These are phyloP conservation scores for Cornus controversa DNA, from an alignment of 148 eudicot species.

Conservation along the genomic window DNA sequence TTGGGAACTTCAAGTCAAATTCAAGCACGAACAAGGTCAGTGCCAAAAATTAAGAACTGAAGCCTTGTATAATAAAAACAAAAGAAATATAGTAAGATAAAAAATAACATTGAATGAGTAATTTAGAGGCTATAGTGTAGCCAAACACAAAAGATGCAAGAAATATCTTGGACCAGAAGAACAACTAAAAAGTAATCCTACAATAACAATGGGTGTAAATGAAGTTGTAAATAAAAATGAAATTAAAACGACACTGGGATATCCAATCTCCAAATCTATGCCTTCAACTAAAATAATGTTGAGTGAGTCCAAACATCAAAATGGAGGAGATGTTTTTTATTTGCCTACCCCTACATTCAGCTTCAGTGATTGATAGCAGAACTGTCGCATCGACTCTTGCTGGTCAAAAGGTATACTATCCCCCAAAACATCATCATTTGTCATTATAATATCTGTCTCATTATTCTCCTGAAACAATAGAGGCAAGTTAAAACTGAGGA, in stretches of 20 bases:
- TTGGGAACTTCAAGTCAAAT: neutral
- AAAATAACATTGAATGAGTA: too few relatives aligned
- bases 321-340: neutral
- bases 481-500: neutral
- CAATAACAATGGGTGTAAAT: neutral
- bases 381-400: slow-evolving; percentile 59
- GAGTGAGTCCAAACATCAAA: neutral
- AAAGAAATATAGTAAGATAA: too few relatives aligned
- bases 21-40: neutral
- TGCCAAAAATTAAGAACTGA: too few relatives aligned
- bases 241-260: neutral
- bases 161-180: too few relatives aligned
- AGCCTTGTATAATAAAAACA: too few relatives aligned
- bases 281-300: neutral
- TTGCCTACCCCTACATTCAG: slow-evolving; percentile 46
- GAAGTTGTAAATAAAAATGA: neutral
- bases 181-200: too few relatives aligned
- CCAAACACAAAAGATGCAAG: too few relatives aligned
- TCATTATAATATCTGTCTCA: slow-evolving; percentile 52
- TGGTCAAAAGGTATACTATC: slow-evolving; percentile 78
- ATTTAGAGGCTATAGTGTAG: too few relatives aligned
- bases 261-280: neutral
- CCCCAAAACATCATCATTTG: slow-evolving; percentile 93
- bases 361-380: slow-evolving; percentile 69
- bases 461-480: slow-evolving; percentile 60